Conservation (phyloP, 345 rosid species). For the Melaleuca alternifolia region DNA sequence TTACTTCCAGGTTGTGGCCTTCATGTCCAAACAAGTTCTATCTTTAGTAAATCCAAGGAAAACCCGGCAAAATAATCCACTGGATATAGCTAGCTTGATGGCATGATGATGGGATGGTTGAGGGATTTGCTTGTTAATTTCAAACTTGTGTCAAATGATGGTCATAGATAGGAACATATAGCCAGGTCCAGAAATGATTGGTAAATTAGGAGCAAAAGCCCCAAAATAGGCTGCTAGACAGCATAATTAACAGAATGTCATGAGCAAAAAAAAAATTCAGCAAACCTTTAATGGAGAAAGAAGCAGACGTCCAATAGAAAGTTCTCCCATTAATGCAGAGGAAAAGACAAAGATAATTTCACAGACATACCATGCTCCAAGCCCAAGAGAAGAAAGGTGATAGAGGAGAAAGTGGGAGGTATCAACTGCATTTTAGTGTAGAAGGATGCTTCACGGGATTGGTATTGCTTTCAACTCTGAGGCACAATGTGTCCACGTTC, state of each 20-base stretch:
- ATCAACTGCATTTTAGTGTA: background rate
- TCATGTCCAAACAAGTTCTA: background rate
- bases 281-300: background rate
- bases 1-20: background rate
- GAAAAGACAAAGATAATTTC: background rate
- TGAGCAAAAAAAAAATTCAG: background rate
- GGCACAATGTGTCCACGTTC: slow-evolving; percentile 43
- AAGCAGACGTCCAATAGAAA: background rate
- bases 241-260: background rate
- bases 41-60: background rate
- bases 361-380: background rate
- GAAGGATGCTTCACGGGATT: background rate
- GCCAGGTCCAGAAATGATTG: background rate
- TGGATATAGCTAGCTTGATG: background rate
- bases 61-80: background rate
- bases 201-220: background rate
- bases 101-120: background rate
- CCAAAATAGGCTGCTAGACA: background rate
- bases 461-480: background rate
- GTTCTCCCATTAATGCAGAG: background rate
- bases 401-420: background rate
- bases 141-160: background rate
- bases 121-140: background rate
- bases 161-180: background rate
- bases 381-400: background rate